Percentiles rank a stretch among this genome's conserved stretches.
Conservation (phyloP, 352 stramenopile species). For the Phytopythium aichiense region DNA sequence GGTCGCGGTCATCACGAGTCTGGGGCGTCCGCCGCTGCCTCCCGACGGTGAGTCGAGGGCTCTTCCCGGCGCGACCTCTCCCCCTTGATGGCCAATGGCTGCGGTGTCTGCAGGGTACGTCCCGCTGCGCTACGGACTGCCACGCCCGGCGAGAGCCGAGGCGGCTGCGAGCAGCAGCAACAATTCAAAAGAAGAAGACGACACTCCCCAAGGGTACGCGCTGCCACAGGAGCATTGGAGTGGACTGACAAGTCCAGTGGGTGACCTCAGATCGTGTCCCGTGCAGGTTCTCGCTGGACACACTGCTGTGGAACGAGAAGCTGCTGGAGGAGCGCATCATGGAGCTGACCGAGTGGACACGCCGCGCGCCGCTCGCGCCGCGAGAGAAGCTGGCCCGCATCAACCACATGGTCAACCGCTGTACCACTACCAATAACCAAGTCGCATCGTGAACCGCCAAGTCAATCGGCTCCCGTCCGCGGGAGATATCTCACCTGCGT, state of each 20-base stretch:
- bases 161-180: slow-evolving; percentile 10
- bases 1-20: slow-evolving; percentile 52
- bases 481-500: neutral
- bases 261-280: neutral
- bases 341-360: slow-evolving; percentile 61
- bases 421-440: slow-evolving; percentile 40
- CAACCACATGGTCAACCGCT: slow-evolving; percentile 61
- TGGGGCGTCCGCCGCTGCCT: slow-evolving; percentile 46
- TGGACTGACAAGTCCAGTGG: too few species aligned
- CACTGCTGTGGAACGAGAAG: slow-evolving; percentile 60
- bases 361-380: slow-evolving; percentile 40
- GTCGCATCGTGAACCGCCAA: neutral
- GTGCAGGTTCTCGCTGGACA: slow-evolving; percentile 65
- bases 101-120: slow-evolving; percentile 36
- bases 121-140: slow-evolving; percentile 49
- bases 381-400: slow-evolving; percentile 63
- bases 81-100: neutral
- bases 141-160: slow-evolving; percentile 5
- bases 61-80: neutral
- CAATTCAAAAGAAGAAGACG: slow-evolving; percentile 17
- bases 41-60: slow-evolving; percentile 30
- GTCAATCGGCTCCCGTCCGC: neutral
- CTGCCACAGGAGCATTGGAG: neutral
- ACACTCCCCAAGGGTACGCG: slow-evolving; percentile 25
- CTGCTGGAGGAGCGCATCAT: slow-evolving; percentile 61